A percentile compares a stretch with the other conserved stretches of the same genome.
phyloP scores from a whole-genome alignment of 1,139 yeast genomes.

The Blastobotrys proliferans region DNA sequence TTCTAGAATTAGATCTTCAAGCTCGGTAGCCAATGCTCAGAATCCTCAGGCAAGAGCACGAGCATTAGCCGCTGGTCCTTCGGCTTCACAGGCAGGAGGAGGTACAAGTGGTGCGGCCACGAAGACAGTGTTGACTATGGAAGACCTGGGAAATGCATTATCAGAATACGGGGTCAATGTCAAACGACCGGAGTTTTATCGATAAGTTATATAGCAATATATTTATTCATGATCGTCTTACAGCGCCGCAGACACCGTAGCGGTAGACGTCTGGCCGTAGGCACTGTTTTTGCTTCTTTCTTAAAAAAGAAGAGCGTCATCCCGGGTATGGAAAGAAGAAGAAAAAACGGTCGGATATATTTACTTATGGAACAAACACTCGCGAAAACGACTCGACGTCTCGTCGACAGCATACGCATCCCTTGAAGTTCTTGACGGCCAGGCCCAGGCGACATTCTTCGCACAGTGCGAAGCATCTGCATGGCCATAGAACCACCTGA shows the following conservation, averaged over 20 bases:
- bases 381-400: constrained; percentile 50
- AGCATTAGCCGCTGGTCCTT: constrained; percentile 58
- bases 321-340: too few relatives aligned
- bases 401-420: constrained; percentile 82
- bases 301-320: too few relatives aligned
- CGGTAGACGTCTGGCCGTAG: too few relatives aligned
- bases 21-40: constrained; percentile 76
- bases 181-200: constrained; percentile 87
- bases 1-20: constrained; percentile 79
- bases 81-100: constrained; percentile 30
- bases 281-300: too few relatives aligned
- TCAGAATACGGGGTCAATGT: constrained; percentile 92
- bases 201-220: too few relatives aligned
- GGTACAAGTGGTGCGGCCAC: constrained; percentile 27
- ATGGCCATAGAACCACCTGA: constrained; percentile 87
- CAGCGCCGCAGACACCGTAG: too few relatives aligned
- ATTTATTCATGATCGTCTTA: too few relatives aligned
- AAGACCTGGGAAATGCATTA: constrained; percentile 79
- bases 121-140: constrained; percentile 81
- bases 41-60: constrained; percentile 87
- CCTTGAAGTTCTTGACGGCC: constrained; percentile 67
- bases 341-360: too few relatives aligned
- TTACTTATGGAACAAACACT: constrained; percentile 38
- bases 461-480: constrained; percentile 84
- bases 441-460: constrained; percentile 77